Conservation (phyloP, 495 filamentous ascomycete genomes). For the Amorphotheca resinae region DNA sequence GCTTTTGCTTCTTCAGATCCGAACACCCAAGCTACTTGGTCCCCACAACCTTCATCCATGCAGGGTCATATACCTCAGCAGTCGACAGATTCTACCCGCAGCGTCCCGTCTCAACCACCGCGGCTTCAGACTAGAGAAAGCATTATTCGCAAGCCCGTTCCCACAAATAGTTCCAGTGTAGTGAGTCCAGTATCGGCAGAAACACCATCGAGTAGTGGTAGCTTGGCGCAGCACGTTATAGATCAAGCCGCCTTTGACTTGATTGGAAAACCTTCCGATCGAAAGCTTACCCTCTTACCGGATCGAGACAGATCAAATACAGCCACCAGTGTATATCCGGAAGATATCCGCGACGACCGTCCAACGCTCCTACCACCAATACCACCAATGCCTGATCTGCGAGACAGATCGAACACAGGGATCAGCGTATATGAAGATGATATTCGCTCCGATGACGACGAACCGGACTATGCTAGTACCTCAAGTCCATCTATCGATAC, state of each 20-base stretch:
- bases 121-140: slow-evolving; percentile 32
- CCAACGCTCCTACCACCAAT: not conserved
- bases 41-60: not conserved
- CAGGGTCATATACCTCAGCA: slow-evolving; percentile 8
- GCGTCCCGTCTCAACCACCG: slow-evolving; percentile 17
- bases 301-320: not conserved
- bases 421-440: slow-evolving; percentile 34
- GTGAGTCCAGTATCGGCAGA: slow-evolving; percentile 19
- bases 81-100: slow-evolving; percentile 13
- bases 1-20: slow-evolving; percentile 4
- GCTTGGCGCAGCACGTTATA: slow-evolving; percentile 49
- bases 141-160: slow-evolving; percentile 55
- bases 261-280: slow-evolving; percentile 15
- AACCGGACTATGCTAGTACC: slow-evolving; percentile 57
- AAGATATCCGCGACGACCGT: not conserved
- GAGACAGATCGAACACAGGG: slow-evolving; percentile 22
- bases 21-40: not conserved
- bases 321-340: not conserved
- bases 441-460: slow-evolving; percentile 25
- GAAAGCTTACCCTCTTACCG: not conserved
- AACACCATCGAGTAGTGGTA: slow-evolving; percentile 44
- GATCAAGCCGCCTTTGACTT: slow-evolving; percentile 51
- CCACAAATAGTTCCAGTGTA: slow-evolving; percentile 30
- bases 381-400: slow-evolving; percentile 16
- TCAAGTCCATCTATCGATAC: slow-evolving; percentile 48